Base-by-base conservation (phyloP, 108 stramenopile species). In the Epipyxis sp. region DNA sequence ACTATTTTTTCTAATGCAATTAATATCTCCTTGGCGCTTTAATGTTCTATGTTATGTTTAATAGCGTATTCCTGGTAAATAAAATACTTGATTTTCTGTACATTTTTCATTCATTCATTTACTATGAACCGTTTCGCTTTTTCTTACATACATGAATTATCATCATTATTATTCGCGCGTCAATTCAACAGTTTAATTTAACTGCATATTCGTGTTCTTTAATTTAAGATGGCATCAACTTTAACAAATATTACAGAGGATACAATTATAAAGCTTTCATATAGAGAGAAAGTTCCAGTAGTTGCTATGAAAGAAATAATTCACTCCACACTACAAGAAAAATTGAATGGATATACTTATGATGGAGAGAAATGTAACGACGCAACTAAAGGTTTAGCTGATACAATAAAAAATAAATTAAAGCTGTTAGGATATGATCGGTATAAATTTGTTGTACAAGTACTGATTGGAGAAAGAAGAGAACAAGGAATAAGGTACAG, bases 341-440 rank as follows among this genome's bases (percentile, higher is more conserved):
- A 32, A 37, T 32, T 65, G 10, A 65, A 16, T 65, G 25, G 25
- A 13, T 32, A 65, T 10, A 37, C 25, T 6, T 65, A 65, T 37
- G 61, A 65, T 32, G 61, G 61, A 35, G 61, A 65, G 3, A 65
- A 65, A 65, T 65, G 61, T 37, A 3, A 13, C 3, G 61, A 65
- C 10, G 61, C 61, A 35, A 6, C 61, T 6, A 65, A 65, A 32
- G 30, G 34, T 6, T 37, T 65, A 37, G 61, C 61, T 10, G 61
- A 65, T 65, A 37, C 34, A 10, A 65, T 65, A 32, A 16, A 32
- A 65, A 65, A 65, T 65, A 16, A 32, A 13, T 32, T 65, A 3
- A 65, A 65, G 61, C 20, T 32, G 20, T 65, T 65, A 37, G 61
- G 61, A 35, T 65, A 65, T 37, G 61, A 65, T 65, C 61, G 61